These are phyloP conservation scores for Glarea lozoyensis DNA, from an alignment of 495 filamentous ascomycete genomes.

Conservation along the genomic window DNA sequence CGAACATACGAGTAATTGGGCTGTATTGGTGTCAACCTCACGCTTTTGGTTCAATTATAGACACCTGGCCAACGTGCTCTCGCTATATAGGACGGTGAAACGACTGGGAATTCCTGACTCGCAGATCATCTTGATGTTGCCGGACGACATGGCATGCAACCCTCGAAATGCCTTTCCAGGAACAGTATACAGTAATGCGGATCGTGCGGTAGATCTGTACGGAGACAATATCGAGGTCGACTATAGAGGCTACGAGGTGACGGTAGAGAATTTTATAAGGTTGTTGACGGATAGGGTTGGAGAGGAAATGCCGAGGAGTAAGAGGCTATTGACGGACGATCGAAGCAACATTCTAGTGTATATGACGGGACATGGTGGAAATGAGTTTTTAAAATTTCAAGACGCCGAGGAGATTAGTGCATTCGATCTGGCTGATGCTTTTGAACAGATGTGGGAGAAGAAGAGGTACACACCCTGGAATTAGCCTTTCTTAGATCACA, in stretches of 20 bases:
- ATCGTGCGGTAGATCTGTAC: slow-evolving; percentile 91
- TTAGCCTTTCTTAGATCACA: too few relatives aligned
- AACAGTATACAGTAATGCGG: slow-evolving; percentile 96
- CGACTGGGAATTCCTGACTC: slow-evolving; percentile 96
- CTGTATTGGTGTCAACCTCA: slow-evolving; percentile 94
- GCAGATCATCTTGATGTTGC: slow-evolving; percentile 98
- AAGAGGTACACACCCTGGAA: slow-evolving; percentile 49
- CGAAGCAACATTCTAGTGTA: slow-evolving; percentile 96
- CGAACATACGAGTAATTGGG: slow-evolving; percentile 97
- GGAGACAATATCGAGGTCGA: slow-evolving; percentile 99
- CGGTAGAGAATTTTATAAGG: slow-evolving; percentile 96
- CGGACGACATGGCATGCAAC: slow-evolving; percentile 99
- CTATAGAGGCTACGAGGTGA: slow-evolving; percentile 96
- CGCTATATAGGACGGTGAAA: slow-evolving; percentile 96
- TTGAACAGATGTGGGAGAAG: slow-evolving; percentile 99
- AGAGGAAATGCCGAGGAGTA: slow-evolving; percentile 87
- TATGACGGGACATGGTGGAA: slow-evolving; percentile 98
- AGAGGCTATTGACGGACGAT: slow-evolving; percentile 83
- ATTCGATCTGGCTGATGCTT: slow-evolving; percentile 93
- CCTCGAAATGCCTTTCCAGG: slow-evolving; percentile 96
- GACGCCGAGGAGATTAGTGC: slow-evolving; percentile 95
- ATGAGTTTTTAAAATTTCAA: slow-evolving; percentile 97
- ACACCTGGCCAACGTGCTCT: slow-evolving; percentile 94
- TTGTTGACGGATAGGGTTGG: slow-evolving; percentile 88
- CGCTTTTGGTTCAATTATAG: slow-evolving; percentile 99